Evolutionary conservation across 305 asterid genomes (phyloP), one percentile per base, ranked within the genome.

Genomic region (Ilex paraguariensis): DNA sequence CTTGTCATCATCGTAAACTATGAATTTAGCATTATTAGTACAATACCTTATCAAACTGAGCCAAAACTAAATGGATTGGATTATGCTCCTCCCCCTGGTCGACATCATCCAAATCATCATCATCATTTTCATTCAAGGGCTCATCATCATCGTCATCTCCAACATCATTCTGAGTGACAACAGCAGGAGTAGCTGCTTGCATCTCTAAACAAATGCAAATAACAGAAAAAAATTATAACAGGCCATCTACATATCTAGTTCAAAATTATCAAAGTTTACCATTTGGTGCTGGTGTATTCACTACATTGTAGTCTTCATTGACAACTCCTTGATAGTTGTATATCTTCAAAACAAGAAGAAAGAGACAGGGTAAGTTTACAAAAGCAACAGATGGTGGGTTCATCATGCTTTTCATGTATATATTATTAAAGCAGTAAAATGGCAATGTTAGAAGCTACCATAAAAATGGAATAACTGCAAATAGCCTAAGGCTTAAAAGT

Each of bases 121-220:
- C 98, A 54, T 91, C 98, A 63, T 88, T 82, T 81, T 88, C 98
- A 69, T 91, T 91, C 86, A 91, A 73, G 45, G 96, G 95, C 73
- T 91, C 98, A 28, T 91, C 98, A 42, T 88, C 95, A 11, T 87
- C 95, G 69, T 91, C 94, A 36, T 36, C 42, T 31, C 30, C 80
- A 57, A 17, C 57, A 33, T 86, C 98, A 79, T 81, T 86, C 74
- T 70, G 94, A 63, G 48, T 63, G 66, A 74, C 74, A 54, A 90
- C 90, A 62, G 94, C 96, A 70, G 98, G 95, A 74, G 98, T 91
- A 68, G 95, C 87, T 13, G 90, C 96, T 77, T 80, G 90, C 79
- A 86, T 70, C 56, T 86, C 96, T 91, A 66, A 49, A 71, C 6
- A 36, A 36, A 36, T 5, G 42, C 42, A 36, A 8, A 36, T 36